Percentiles rank a stretch among this genome's conserved stretches.
These are phyloP conservation scores for Darksidea phi DNA, from an alignment of 495 filamentous ascomycete genomes.

Conservation along the genomic window DNA sequence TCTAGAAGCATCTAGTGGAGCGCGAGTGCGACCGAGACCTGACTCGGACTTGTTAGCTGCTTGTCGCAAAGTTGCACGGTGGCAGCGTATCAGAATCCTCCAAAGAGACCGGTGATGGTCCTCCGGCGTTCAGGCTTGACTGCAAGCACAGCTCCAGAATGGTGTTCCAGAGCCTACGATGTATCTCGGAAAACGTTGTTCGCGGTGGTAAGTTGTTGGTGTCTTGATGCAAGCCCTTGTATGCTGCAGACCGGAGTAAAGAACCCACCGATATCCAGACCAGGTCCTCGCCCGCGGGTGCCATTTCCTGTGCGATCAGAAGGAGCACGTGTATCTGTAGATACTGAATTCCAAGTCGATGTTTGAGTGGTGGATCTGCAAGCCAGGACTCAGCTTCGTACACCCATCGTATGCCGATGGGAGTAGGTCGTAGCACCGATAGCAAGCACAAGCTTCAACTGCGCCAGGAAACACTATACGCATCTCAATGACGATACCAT, in stretches of 20 bases:
- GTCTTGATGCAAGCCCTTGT: slow-evolving; percentile 63
- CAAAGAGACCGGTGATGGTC: slow-evolving; percentile 54
- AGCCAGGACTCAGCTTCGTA: slow-evolving; percentile 64
- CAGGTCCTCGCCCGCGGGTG: slow-evolving; percentile 55
- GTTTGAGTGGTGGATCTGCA: slow-evolving; percentile 53
- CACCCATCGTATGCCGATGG: slow-evolving; percentile 60
- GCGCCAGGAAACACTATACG: slow-evolving; percentile 59
- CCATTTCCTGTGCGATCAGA: slow-evolving; percentile 57
- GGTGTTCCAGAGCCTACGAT: slow-evolving; percentile 68
- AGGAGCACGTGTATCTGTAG: slow-evolving; percentile 61
- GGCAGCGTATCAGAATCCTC: slow-evolving; percentile 43
- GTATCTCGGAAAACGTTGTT: slow-evolving; percentile 58
- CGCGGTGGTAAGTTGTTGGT: slow-evolving; percentile 48
- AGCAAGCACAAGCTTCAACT: slow-evolving; percentile 64
- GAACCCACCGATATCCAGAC: slow-evolving; percentile 61
- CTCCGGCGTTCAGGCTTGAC: slow-evolving; percentile 59
- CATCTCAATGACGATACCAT: too few relatives aligned
- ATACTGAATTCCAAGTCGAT: slow-evolving; percentile 53
- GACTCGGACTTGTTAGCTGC: slow-evolving; percentile 34
- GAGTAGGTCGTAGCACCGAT: slow-evolving; percentile 57
- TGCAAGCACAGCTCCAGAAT: slow-evolving; percentile 63
- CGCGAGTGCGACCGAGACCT: slow-evolving; percentile 18
- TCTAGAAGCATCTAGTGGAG: slow-evolving; percentile 18
- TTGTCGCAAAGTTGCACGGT: slow-evolving; percentile 49
- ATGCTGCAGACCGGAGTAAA: slow-evolving; percentile 58